Base-by-base conservation (phyloP, 257 asterid genomes). In the Verbena officinalis region DNA sequence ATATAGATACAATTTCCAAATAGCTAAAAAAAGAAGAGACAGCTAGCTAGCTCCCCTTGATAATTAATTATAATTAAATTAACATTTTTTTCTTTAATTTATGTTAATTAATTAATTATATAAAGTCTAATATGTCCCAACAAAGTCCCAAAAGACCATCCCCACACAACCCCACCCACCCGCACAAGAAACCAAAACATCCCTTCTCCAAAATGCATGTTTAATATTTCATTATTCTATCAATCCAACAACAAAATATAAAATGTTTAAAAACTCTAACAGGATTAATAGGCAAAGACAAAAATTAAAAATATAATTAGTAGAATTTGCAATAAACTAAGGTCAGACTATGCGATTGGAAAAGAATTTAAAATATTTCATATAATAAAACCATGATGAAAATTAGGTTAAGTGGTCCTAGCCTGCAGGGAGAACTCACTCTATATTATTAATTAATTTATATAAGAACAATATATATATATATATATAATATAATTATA, bases 141-240 rank as follows among this genome's bases (percentile, higher is more conserved):
- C 78, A 69, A 77, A 63, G 72, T 62, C 77, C 73, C 77, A 65
- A 77, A 74, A 72, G 64, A 51, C 71, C 67, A 39, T 42, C 45
- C 38, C 64, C 33, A 6, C 70, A 60, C 17, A 55, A 49, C 81
- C 85, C 90, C n/a, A n/a, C 33, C 33, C 78, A 75, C 84, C 74
- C 59, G 38, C 79, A 73, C 55, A 71, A 59, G 46, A 60, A 61
- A 60, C 75, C 64, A 80, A 78, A 39, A 46, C 60, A 54, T 77
- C 78, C 74, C 59, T 49, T 62, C 65, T 65, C 57, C 40, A 61
- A 61, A 50, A 53, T 34, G 44, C n/a, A n/a, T n/a, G n/a, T n/a
- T n/a, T n/a, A n/a, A n/a, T n/a, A n/a, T n/a, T n/a, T n/a, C n/a
- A n/a, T n/a, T n/a, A n/a, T n/a, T n/a, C n/a, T n/a, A n/a, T n/a